phyloP scores from a whole-genome alignment of 2,329 filamentous ascomycete species.

The Claviceps sp. region DNA sequence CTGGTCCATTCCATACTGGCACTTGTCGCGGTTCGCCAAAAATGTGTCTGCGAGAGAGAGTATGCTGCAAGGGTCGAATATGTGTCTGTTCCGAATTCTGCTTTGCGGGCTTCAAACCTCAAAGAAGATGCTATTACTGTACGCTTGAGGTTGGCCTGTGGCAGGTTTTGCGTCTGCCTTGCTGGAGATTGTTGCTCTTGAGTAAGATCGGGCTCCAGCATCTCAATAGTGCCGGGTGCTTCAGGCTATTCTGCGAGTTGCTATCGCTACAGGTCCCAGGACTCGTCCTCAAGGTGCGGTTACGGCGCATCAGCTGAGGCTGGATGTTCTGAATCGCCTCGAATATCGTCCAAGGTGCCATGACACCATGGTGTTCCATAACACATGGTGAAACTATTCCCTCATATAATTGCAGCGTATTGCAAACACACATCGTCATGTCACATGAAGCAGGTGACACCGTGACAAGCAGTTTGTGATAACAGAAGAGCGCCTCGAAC shows the following conservation, averaged over 20 bases:
- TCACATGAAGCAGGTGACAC: constrained; percentile 13
- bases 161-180: constrained; percentile 30
- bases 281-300: constrained; percentile 29
- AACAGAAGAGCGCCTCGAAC: constrained; percentile 24
- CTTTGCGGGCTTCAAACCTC: constrained; percentile 27
- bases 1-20: constrained; percentile 40
- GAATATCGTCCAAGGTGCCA: constrained; percentile 22
- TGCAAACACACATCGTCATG: background rate
- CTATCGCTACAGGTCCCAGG: constrained; percentile 25
- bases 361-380: constrained; percentile 20
- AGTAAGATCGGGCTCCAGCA: constrained; percentile 27
- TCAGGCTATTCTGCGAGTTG: constrained; percentile 26
- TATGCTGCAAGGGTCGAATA: constrained; percentile 29
- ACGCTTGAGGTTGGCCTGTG: constrained; percentile 30
- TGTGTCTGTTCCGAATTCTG: constrained; percentile 39
- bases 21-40: constrained; percentile 28
- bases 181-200: constrained; percentile 29
- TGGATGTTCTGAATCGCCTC: constrained; percentile 34
- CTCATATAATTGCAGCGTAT: constrained; percentile 18
- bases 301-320: constrained; percentile 23
- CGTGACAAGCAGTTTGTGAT: constrained; percentile 16
- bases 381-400: constrained; percentile 26
- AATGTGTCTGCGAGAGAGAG: constrained; percentile 33
- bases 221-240: constrained; percentile 31
- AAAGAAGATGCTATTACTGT: constrained; percentile 27